phyloP scores from a whole-genome alignment of 169 alveolate genomes.

The Plasmodium ovale region DNA sequence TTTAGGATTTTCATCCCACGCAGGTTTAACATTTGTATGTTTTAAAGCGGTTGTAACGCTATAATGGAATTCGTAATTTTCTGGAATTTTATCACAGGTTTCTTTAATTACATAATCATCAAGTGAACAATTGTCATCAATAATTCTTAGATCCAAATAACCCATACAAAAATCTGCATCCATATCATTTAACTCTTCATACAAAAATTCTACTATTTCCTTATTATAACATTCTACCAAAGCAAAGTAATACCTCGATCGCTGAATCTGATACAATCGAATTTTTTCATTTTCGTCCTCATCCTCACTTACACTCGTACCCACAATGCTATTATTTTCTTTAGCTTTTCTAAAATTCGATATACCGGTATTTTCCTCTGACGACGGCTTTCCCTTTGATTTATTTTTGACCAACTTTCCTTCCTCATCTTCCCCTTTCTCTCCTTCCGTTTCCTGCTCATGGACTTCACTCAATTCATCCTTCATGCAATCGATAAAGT shows the following conservation, averaged over 20 bases:
- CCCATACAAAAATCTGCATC: conserved; percentile 95
- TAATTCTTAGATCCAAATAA: conserved; percentile 94
- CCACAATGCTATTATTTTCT: conserved; percentile 65
- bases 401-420: conserved; percentile 7
- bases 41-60: conserved; percentile 91
- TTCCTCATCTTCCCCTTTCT: neutral
- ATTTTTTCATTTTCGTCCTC: conserved; percentile 78
- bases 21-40: conserved; percentile 94
- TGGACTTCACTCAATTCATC: conserved; percentile 75
- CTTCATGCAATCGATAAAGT: conserved; percentile 52
- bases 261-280: conserved; percentile 88
- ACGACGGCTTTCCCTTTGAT: conserved; percentile 21
- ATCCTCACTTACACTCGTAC: conserved; percentile 75
- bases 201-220: conserved; percentile 92
- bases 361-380: conserved; percentile 13
- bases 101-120: conserved; percentile 93
- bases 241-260: conserved; percentile 95
- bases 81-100: conserved; percentile 91
- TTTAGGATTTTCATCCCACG: conserved; percentile 97
- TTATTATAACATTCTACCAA: conserved; percentile 92
- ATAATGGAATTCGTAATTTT: conserved; percentile 91
- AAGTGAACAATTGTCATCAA: conserved; percentile 92
- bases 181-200: conserved; percentile 95
- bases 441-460: neutral
- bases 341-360: neutral